Conservation (phyloP, 768 basidiomycete genomes). For the Panaeolus papilionaceus region DNA sequence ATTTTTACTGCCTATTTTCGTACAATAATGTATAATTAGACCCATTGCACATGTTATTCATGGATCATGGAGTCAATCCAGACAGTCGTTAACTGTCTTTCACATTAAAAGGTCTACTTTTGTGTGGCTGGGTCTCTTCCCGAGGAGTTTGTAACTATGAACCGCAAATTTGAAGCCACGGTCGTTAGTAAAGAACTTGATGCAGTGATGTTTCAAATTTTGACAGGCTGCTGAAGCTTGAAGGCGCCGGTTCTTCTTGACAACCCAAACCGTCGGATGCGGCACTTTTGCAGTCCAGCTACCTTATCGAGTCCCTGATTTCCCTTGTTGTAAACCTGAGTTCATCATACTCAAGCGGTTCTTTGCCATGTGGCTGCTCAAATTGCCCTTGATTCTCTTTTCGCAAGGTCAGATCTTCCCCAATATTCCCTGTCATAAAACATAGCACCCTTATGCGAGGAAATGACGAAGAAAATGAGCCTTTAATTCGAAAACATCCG, state of each 20-base stretch:
- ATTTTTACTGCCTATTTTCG: constrained; percentile 13
- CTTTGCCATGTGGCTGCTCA: neutral
- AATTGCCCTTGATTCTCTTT: neutral
- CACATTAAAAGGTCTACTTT: neutral
- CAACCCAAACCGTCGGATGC: constrained; percentile 12
- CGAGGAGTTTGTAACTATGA: constrained; percentile 3
- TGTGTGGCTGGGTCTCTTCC: neutral
- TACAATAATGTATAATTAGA: constrained; percentile 9
- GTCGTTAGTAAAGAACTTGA: neutral
- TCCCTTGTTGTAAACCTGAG: neutral
- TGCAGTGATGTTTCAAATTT: neutral
- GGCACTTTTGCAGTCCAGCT: constrained; percentile 8
- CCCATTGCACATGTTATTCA: constrained; percentile 3
- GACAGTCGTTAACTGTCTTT: neutral
- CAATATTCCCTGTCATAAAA: neutral
- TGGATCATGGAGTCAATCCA: constrained; percentile 9
- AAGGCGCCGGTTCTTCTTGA: neutral
- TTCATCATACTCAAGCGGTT: neutral
- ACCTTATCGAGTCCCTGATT: constrained; percentile 1
- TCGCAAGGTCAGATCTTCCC: neutral
- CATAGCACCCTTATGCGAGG: neutral
- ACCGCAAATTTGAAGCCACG: neutral
- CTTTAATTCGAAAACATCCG: neutral
- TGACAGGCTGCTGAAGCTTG: neutral
- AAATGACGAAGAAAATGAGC: neutral